These are phyloP conservation scores for Candida maris DNA, from an alignment of 805 yeast genomes.

Conservation along the genomic window DNA sequence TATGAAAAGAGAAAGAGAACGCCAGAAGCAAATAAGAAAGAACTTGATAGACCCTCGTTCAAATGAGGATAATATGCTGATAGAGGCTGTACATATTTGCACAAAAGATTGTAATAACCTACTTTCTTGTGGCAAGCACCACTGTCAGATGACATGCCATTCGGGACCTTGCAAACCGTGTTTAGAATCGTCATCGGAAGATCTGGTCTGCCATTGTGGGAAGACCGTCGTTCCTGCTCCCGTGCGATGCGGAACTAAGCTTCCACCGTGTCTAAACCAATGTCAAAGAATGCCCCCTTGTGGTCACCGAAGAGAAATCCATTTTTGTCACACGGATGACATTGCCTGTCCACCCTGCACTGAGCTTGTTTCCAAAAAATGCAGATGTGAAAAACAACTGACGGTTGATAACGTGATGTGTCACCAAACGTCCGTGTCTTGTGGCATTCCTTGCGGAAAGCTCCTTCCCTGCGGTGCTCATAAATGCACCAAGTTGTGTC, in stretches of 20 bases:
- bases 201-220: slow-evolving; percentile 78
- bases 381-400: slow-evolving; percentile 30
- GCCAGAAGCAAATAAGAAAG: slow-evolving; percentile 45
- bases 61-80: slow-evolving; percentile 50
- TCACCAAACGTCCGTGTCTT: slow-evolving; percentile 63
- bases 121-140: slow-evolving; percentile 62
- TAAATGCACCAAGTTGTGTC: slow-evolving; percentile 53
- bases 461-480: slow-evolving; percentile 47
- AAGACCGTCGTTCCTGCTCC: slow-evolving; percentile 76
- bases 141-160: slow-evolving; percentile 71
- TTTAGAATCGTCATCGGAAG: slow-evolving; percentile 74
- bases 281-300: slow-evolving; percentile 57
- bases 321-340: slow-evolving; percentile 69
- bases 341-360: slow-evolving; percentile 77
- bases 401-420: slow-evolving; percentile 62
- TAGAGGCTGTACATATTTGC: slow-evolving; percentile 76
- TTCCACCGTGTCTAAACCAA: slow-evolving; percentile 62
- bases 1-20: slow-evolving; percentile 48
- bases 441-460: slow-evolving; percentile 62
- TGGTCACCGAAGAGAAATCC: slow-evolving; percentile 70
- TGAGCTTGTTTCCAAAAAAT: slow-evolving; percentile 26
- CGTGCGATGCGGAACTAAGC: slow-evolving; percentile 72
- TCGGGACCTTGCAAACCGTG: slow-evolving; percentile 79
- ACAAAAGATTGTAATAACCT: slow-evolving; percentile 58
- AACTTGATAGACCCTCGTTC: slow-evolving; percentile 34